Evolutionary conservation across 768 basidiomycete genomes (phyloP), one percentile per base, ranked within the genome.

Genomic region (Gymnopilus dilepis): DNA sequence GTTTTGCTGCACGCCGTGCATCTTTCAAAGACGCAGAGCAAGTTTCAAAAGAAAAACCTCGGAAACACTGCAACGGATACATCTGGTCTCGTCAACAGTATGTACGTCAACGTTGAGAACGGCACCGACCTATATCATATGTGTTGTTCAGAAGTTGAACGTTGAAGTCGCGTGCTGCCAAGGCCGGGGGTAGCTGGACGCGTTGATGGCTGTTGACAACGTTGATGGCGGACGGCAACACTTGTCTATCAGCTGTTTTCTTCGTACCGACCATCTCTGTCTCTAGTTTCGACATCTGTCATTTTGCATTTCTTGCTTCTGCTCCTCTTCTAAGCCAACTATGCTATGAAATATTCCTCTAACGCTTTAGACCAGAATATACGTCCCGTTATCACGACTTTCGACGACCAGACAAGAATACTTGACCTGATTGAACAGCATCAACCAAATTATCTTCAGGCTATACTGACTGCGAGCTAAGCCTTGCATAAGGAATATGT

Each of bases 401-500:
- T 48, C 45, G 17, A 28, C 45, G 45, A 28, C n/a, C 43, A 22
- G 15, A 30, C 22, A 26, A 28, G 45, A 26, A 28, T 48, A 26
- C 13, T 28, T 28, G 3, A 13, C 22, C n/a, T 24, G 11, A 45
- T 45, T 22, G 26, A 30, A 15, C 24, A 5, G 30, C 24, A 48
- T 48, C 17, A 8, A 30, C 5, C n/a, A 5, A 26, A 5, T 13
- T 26, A 24, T 24, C 21, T 26, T 26, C 15, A 47, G 45, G 24
- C 45, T 19, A 47, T 15, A 26, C 26, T 50, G 8, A 28, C n/a
- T 50, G 45, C 45, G 24, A 50, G 28, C 47, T 50, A n/a, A n/a
- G 15, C 15, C n/a, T n/a, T n/a, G n/a, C 31, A 17, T n/a, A 3
- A 28, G 50, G 38, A 63, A 45, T 55, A 89, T 89, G 88, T 70